Evolutionary conservation across 495 filamentous ascomycete genomes (phyloP).

Genomic region (Stereocaulon alpinum): DNA sequence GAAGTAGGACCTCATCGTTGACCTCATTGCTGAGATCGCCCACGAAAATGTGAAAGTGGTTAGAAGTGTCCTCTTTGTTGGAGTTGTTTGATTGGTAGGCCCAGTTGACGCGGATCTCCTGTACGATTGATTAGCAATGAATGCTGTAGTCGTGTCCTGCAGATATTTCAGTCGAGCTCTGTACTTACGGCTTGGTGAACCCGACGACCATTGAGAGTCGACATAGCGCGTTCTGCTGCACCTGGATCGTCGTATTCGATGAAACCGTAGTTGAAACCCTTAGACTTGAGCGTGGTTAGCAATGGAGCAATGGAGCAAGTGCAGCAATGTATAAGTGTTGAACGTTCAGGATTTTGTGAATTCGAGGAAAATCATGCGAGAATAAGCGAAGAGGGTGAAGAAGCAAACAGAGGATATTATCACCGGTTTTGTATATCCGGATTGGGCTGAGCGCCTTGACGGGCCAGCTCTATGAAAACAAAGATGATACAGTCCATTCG

Average conservation of each 20-base stretch:
- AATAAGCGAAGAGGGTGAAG: neutral
- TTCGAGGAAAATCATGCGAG: neutral
- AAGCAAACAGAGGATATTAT: neutral
- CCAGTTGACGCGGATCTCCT: constrained; percentile 99
- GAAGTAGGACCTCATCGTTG: constrained; percentile 88
- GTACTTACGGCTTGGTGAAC: constrained; percentile 82
- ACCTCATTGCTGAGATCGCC: constrained; percentile 98
- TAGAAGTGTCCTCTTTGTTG: constrained; percentile 95
- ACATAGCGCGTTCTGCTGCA: constrained; percentile 92
- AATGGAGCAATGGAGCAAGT: neutral
- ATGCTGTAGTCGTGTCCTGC: neutral
- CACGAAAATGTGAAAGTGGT: constrained; percentile 99
- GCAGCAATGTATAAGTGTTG: neutral
- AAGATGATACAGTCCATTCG: too few species aligned
- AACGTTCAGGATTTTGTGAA: neutral
- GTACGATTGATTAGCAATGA: constrained; percentile 12
- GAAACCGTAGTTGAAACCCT: constrained; percentile 98
- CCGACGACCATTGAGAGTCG: constrained; percentile 86
- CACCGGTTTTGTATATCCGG: too few species aligned
- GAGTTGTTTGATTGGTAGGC: constrained; percentile 93
- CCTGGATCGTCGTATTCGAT: constrained; percentile 98
- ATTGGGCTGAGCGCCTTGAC: too few species aligned
- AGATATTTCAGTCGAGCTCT: neutral
- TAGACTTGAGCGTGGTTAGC: constrained; percentile 43
- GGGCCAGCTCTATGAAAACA: too few species aligned